Evolutionary conservation across 495 filamentous ascomycete species (phyloP), one percentile per base, ranked within the genome.

Genomic region (Jackrogersella minutella): DNA sequence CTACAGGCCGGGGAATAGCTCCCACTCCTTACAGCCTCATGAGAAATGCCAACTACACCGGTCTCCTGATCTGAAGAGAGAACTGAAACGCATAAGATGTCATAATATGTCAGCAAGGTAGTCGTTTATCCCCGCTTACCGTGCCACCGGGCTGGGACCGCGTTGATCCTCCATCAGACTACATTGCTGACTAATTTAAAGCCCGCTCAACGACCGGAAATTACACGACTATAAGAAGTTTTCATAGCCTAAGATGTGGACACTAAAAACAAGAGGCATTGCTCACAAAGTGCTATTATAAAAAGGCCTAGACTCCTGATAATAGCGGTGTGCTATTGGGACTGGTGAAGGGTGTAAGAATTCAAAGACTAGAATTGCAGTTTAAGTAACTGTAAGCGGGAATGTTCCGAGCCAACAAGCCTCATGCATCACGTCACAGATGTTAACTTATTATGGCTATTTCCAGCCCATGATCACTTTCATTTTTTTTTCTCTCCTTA

Each of bases 1-100:
- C 36, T 61, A 61, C 17, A 51, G 50, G 50, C 50, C 51, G 59
- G 49, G 50, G 50, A 46, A 36, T 2, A n/a, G 19, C 39, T 19
- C 40, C 59, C 19, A 52, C 17, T 17, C 31, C 49, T 52, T 17
- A 52, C 49, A 10, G 49, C n/a, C n/a, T n/a, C n/a, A n/a, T n/a
- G n/a, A n/a, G n/a, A 52, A 36, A 31, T 31, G 22, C 9, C 10
- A 52, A 31, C 14, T 36, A 22, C 17, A 31, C 31, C 31, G 26
- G 34, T 31, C 9, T 19, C 36, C 49, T n/a, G n/a, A 26, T 13
- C 30, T 31, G 24, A 49, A 49, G 16, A n/a, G 26, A 49, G 24
- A 31, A 49, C 30, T 49, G 31, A 49, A 49, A 17, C 26, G n/a
- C 31, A 11, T 49, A 31, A 30, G 44, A 49, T 26, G 44, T 17